Conservation (phyloP, 208 protist species). For the Leishmania aethiopica region DNA sequence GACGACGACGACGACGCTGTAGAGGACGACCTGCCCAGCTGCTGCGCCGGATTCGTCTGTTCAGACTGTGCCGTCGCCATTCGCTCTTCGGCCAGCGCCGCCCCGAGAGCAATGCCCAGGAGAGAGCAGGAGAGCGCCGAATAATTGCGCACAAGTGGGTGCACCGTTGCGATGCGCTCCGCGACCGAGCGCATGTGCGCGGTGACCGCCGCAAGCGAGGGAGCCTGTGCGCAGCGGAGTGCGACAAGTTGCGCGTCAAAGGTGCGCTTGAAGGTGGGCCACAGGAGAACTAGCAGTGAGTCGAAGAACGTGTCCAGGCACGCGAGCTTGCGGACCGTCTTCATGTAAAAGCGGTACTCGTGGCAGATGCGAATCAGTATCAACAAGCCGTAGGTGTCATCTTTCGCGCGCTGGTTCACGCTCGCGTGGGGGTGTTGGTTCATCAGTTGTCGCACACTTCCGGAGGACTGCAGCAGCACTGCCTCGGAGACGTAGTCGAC, state of each 20-base stretch:
- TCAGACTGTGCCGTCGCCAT: conserved; percentile 14
- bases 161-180: conserved; percentile 47
- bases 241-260: conserved; percentile 72
- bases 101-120: conserved; percentile 30
- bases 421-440: conserved; percentile 45
- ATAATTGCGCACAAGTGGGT: conserved; percentile 53
- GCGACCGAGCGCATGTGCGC: conserved; percentile 26
- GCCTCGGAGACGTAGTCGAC: conserved; percentile 84
- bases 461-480: conserved; percentile 49
- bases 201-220: conserved; percentile 21
- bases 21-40: background rate
- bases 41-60: background rate
- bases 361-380: conserved; percentile 78
- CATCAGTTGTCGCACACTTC: conserved; percentile 42
- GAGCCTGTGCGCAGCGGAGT: conserved; percentile 44
- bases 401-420: conserved; percentile 52
- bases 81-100: conserved; percentile 26
- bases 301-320: conserved; percentile 87
- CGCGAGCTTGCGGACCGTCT: conserved; percentile 55
- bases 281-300: conserved; percentile 74
- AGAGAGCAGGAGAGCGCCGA: conserved; percentile 25
- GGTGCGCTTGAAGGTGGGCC: conserved; percentile 74
- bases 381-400: conserved; percentile 81
- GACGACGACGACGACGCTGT: conserved; percentile 6
- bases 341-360: conserved; percentile 82